phyloP scores from a whole-genome alignment of 139 green algal species.

The Coelastrella sp. region DNA sequence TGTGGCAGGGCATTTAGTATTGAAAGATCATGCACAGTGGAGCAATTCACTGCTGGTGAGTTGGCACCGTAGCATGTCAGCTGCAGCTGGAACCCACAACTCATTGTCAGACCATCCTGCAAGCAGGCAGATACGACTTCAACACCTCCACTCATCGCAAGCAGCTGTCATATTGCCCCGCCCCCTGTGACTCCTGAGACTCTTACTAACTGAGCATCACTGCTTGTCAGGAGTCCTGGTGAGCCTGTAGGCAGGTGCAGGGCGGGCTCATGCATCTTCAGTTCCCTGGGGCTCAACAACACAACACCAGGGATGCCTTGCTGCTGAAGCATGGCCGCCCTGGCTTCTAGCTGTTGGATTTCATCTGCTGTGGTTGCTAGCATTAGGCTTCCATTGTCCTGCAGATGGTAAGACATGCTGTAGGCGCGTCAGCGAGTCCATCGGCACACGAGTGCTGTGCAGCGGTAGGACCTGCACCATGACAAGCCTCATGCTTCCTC shows the following conservation, averaged over 20 bases:
- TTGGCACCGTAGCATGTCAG: not conserved
- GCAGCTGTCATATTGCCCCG: not conserved
- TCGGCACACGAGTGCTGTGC: not conserved
- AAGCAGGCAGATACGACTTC: not conserved
- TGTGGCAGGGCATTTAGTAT: too few species aligned
- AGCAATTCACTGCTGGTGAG: not conserved
- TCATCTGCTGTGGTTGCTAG: constrained; percentile 62
- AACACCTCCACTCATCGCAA: not conserved
- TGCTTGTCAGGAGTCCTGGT: constrained; percentile 52
- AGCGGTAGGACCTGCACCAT: not conserved
- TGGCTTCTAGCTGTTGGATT: constrained; percentile 47
- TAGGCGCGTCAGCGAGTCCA: not conserved
- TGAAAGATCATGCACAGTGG: too few species aligned
- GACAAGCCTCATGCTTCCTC: not conserved
- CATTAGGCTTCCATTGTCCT: constrained; percentile 72
- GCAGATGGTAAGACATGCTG: not conserved
- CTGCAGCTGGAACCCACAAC: too few species aligned
- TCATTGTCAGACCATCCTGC: too few species aligned
- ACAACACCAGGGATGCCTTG: constrained; percentile 46
- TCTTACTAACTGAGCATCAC: constrained; percentile 65
- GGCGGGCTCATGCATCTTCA: constrained; percentile 56
- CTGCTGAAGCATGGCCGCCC: constrained; percentile 48
- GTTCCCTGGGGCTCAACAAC: constrained; percentile 27
- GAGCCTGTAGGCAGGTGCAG: constrained; percentile 49
- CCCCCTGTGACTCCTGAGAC: not conserved